These are phyloP conservation scores for Boletus subparvulus DNA, from an alignment of 768 basidiomycete species.

Conservation along the genomic window DNA sequence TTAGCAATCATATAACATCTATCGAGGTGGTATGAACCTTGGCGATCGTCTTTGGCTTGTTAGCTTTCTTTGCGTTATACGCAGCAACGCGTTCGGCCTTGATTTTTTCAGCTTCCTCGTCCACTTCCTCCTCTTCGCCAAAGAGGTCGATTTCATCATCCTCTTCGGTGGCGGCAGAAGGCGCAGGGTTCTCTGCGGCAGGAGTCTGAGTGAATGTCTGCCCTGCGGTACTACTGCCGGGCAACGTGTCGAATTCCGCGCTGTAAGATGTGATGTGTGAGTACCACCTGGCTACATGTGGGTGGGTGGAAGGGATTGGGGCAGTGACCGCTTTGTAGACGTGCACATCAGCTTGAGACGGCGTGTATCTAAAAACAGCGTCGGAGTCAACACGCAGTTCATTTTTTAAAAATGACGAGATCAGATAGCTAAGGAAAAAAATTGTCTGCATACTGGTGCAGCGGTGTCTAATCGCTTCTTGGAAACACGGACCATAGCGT, in stretches of 20 bases:
- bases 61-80: constrained; percentile 92
- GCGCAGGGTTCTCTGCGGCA: constrained; percentile 41
- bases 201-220: constrained; percentile 64
- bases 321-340: constrained; percentile 81
- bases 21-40: constrained; percentile 54
- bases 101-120: constrained; percentile 81
- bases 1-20: constrained; percentile 9
- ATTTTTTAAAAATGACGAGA: constrained; percentile 12
- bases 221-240: constrained; percentile 83
- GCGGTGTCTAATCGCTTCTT: constrained; percentile 94
- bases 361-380: constrained; percentile 62
- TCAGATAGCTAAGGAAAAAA: constrained; percentile 74
- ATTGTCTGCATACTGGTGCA: constrained; percentile 71
- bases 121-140: constrained; percentile 79
- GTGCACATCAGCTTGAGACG: constrained; percentile 91
- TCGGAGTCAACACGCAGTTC: constrained; percentile 5
- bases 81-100: constrained; percentile 92
- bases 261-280: constrained; percentile 88
- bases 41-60: constrained; percentile 82
- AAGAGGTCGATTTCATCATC: constrained; percentile 86
- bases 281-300: constrained; percentile 89
- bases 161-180: constrained; percentile 45
- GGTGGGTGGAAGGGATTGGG: constrained; percentile 63
- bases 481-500: constrained; percentile 97
- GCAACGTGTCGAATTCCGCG: constrained; percentile 71